A percentile compares a stretch with the other conserved stretches of the same genome.
phyloP scores from a whole-genome alignment of 139 green algal species.

The Klebsormidium nitens region DNA sequence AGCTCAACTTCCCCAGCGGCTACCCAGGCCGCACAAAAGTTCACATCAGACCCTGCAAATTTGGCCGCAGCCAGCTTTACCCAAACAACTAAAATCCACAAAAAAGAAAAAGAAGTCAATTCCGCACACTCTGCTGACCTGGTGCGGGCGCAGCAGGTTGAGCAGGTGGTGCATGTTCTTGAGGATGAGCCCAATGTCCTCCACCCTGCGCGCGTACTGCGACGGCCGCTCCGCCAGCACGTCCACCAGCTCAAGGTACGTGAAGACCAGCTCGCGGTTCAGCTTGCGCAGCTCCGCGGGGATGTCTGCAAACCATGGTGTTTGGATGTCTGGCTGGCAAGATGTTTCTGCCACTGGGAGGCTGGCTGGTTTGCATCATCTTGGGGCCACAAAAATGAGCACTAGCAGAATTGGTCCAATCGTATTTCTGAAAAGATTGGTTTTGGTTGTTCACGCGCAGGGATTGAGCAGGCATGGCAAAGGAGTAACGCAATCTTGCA shows the following conservation, averaged over 20 bases:
- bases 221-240: slow-evolving; percentile 49
- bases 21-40: too few species aligned
- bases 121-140: slow-evolving; percentile 37
- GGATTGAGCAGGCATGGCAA: too few species aligned
- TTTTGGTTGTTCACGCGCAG: too few species aligned
- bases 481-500: too few species aligned
- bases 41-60: too few species aligned
- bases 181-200: slow-evolving; percentile 50
- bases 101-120: too few species aligned
- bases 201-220: slow-evolving; percentile 42
- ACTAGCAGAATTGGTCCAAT: background rate
- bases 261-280: slow-evolving; percentile 54
- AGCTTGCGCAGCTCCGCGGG: slow-evolving; percentile 47
- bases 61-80: too few species aligned
- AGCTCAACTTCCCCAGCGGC: background rate
- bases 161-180: slow-evolving; percentile 62
- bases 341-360: too few species aligned
- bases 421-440: background rate
- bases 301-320: slow-evolving; percentile 6
- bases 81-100: too few species aligned
- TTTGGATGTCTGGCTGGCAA: too few species aligned
- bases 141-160: slow-evolving; percentile 54
- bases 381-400: slow-evolving; percentile 1
- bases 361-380: too few species aligned
- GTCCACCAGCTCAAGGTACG: slow-evolving; percentile 51